These are phyloP conservation scores for Chrysoporthe austroafricana DNA, from an alignment of 2,329 filamentous ascomycete species.

Conservation along the genomic window DNA sequence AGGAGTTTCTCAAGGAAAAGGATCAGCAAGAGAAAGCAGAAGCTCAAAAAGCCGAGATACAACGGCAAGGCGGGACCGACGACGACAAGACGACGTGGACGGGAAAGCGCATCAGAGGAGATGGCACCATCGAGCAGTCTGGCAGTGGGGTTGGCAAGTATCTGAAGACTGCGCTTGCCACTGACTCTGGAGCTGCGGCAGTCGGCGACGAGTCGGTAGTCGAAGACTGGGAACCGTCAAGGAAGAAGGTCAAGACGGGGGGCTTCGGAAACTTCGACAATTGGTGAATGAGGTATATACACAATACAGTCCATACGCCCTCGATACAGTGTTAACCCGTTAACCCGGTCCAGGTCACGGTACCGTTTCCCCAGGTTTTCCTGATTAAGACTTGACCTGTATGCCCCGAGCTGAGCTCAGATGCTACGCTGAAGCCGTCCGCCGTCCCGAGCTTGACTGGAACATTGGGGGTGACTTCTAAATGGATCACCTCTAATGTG, in stretches of 20 bases:
- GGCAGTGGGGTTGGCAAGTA: constrained; percentile 75
- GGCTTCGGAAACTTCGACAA: constrained; percentile 95
- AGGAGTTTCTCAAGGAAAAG: constrained; percentile 83
- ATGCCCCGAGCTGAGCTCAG: neutral
- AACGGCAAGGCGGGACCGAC: constrained; percentile 71
- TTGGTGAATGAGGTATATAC: constrained; percentile 61
- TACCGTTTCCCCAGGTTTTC: neutral
- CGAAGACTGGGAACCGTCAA: constrained; percentile 69
- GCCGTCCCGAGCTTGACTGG: no score
- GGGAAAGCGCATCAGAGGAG: constrained; percentile 79
- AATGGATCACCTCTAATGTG: neutral
- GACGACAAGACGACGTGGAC: constrained; percentile 96
- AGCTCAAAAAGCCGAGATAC: constrained; percentile 64
- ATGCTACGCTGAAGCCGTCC: no score
- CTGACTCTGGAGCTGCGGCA: constrained; percentile 24
- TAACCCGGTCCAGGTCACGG: constrained; percentile 15
- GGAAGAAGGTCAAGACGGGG: constrained; percentile 78
- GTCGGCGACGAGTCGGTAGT: constrained; percentile 60
- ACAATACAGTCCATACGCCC: constrained; percentile 11
- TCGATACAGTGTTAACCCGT: constrained; percentile 18
- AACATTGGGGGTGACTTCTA: neutral
- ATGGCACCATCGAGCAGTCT: constrained; percentile 58
- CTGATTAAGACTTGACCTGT: neutral
- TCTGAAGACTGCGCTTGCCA: constrained; percentile 62
- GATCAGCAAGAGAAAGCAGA: constrained; percentile 63